Base-by-base conservation (phyloP, 768 basidiomycete species). In the Boletales sp. region DNA sequence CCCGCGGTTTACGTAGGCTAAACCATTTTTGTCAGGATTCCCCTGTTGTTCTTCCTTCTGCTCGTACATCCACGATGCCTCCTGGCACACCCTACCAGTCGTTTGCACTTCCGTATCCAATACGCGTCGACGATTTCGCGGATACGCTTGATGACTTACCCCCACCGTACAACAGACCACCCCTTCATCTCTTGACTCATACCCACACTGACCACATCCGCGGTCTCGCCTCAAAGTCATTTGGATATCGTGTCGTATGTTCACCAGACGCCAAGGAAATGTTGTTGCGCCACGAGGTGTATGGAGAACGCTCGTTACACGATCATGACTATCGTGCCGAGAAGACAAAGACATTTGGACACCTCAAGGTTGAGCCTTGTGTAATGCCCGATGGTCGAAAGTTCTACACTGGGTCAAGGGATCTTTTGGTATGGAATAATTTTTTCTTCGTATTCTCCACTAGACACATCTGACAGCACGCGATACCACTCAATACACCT, bases 161-260 rank as follows among this genome's bases (percentile, higher is more conserved):
- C 18, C 43, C 60, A 11, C 67, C 66, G 0, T 67, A 59, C 44
- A 74, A 68, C 43, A 55, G 62, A 53, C 68, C 72, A 2, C 63
- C 72, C 9, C 67, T 93, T 11, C 81, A 90, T 64, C 79, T 96
- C n/a, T 78, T 96, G 47, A 83, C 87, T 0, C 93, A 96, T 63
- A 89, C 92, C 0, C 94, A 95, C 69, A 78, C 92, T 0, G 94
- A 95, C 68, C 94, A 96, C 62, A 76, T 92, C 46, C 70, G 69
- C 38, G 93, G 94, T 5, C 76, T 96, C 25, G 76, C 83, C 17
- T 79, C 87, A 19, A 81, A 83, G 50, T 84, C 83, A 0, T 94
- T 94, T 61, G 82, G 79, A 3, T 80, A 82, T 38, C 74, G 71
- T 2, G 81, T 96, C 9, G 68, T 89, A 48, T 94, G 92, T 68